phyloP scores from a whole-genome alignment of 108 stramenopile genomes.

The Seminavis robusta region DNA sequence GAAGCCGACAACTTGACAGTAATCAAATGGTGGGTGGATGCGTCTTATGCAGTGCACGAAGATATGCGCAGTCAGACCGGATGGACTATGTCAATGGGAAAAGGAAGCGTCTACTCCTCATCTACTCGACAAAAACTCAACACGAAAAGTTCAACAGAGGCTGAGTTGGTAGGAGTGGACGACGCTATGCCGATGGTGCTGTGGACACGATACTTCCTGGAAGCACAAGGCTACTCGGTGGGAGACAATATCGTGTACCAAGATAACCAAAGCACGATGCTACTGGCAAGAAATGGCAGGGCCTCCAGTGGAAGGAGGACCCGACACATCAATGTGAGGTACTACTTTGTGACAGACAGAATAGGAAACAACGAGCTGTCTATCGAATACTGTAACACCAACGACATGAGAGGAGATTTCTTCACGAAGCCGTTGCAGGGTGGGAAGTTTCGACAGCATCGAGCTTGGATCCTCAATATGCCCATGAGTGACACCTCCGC shows the following conservation, averaged over 20 bases:
- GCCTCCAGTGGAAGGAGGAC: constrained; percentile 15
- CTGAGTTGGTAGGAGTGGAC: constrained; percentile 19
- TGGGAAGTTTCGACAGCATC: too few species aligned
- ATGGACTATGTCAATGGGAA: constrained; percentile 6
- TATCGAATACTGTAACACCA: constrained; percentile 31
- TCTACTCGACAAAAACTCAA: constrained; percentile 18
- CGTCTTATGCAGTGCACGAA: constrained; percentile 22
- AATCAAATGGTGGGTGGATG: constrained; percentile 19
- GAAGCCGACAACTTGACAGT: not conserved
- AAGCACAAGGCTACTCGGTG: constrained; percentile 16
- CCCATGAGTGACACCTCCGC: too few species aligned
- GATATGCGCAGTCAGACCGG: constrained; percentile 36
- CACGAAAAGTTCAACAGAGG: constrained; percentile 32
- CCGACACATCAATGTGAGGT: constrained; percentile 30
- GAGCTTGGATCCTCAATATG: too few species aligned
- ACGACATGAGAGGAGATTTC: constrained; percentile 32
- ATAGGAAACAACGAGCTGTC: constrained; percentile 14
- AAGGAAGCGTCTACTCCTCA: not conserved
- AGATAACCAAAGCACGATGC: constrained; percentile 43
- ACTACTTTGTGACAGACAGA: constrained; percentile 39
- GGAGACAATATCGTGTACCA: constrained; percentile 10
- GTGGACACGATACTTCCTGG: constrained; percentile 29
- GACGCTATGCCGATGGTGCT: constrained; percentile 21
- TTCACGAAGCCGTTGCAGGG: constrained; percentile 45
- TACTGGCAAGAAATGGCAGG: constrained; percentile 35